Base-by-base conservation (phyloP, 140 eudicot species). In the Erigeron philadelphicus region DNA sequence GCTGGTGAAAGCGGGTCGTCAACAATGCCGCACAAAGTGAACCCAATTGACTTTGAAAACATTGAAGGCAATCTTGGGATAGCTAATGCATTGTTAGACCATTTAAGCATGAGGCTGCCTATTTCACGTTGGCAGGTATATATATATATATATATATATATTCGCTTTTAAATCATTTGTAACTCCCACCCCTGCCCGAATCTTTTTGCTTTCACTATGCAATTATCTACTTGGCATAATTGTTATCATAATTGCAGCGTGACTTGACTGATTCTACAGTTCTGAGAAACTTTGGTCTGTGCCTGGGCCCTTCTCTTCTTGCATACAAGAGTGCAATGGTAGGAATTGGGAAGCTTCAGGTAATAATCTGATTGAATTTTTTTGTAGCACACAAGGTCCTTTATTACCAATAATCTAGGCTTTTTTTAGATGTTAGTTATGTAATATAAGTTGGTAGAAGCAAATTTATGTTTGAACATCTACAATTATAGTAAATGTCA, bases 211-310 rank as follows among this genome's bases (percentile, higher is more conserved):
- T 9, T 63, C 62, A 46, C 25, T 54, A 72, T 43, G 67, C 25
- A 64, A 17, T 64, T 75, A 31, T 31, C 38, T 31, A 31, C 38
- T 31, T 31, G 68, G 35, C 46, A 31, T 48, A n/a, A 11, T 74
- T 77, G 46, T 16, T 65, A n/a, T 67, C n/a, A 44, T 11, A 11
- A 66, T 67, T 85, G 79, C 85, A 92, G 96, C 90, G 95, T 8
- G 96, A 93, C 81, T 78, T 93, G 76, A 93, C 98, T 78, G 98
- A 93, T 85, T 93, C 98, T 11, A 93, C 98, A 0, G 98, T 93
- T 59, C 75, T 93, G 83, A 85, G 98, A 78, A 89, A 93, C 78
- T 83, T 93, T 78, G 98, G 98, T 53, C 94, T 89, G 68, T 95
- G 90, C 55, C 76, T 93, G 69, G 98, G 90, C 9, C 84, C 85